phyloP scores from a whole-genome alignment of 2,329 filamentous ascomycete genomes.

The Thelonectria blattea region DNA sequence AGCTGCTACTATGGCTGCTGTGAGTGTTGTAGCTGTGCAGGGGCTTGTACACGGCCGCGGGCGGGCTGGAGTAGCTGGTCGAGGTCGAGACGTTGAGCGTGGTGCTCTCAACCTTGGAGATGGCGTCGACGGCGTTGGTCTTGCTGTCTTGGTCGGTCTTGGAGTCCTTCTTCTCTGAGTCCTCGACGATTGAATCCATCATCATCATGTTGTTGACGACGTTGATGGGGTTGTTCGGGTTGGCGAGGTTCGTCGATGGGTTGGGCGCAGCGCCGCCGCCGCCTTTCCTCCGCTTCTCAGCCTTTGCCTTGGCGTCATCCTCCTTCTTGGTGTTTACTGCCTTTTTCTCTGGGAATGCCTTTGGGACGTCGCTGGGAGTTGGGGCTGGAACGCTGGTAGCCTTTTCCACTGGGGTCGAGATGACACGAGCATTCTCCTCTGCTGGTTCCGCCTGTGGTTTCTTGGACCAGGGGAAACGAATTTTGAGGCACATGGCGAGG shows the following conservation, averaged over 20 bases:
- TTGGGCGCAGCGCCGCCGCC: not conserved
- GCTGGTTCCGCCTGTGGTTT: not conserved
- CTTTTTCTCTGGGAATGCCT: not conserved
- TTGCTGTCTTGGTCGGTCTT: not conserved
- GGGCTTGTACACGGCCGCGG: not conserved
- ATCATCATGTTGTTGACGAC: not conserved
- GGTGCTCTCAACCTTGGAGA: not conserved
- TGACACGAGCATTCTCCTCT: not conserved
- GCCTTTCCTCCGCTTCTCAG: not conserved
- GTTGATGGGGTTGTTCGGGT: not conserved
- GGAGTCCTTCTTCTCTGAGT: not conserved
- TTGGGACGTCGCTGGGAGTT: not conserved
- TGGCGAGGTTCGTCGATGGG: not conserved
- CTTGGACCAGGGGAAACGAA: not conserved
- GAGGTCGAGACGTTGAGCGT: not conserved
- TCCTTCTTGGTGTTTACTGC: not conserved
- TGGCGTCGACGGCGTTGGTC: not conserved
- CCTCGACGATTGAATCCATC: not conserved
- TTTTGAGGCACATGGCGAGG: not conserved
- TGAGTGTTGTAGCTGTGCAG: not conserved
- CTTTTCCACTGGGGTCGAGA: not conserved
- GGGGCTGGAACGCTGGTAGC: not conserved
- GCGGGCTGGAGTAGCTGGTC: not conserved
- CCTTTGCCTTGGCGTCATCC: not conserved
- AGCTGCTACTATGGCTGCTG: not conserved